These are phyloP conservation scores for Mycosphaerella sp. DNA, from an alignment of 2,329 filamentous ascomycete genomes.

Conservation along the genomic window DNA sequence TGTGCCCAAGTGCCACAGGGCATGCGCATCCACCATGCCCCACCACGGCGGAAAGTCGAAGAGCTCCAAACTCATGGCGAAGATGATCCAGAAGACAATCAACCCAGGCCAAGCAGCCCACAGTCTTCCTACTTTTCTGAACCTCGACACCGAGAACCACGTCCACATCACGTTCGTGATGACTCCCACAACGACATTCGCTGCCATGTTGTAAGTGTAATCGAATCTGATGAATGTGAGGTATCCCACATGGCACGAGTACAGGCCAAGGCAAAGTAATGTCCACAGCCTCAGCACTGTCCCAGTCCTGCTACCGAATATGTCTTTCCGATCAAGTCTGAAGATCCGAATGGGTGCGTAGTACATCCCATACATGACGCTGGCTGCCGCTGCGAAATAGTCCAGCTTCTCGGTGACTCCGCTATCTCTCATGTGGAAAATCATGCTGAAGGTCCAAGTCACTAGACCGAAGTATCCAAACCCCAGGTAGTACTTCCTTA, in stretches of 20 bases:
- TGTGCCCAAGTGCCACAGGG: slow-evolving; percentile 90
- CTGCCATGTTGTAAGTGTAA: slow-evolving; percentile 97
- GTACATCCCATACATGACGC: slow-evolving; percentile 85
- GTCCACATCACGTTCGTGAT: slow-evolving; percentile 80
- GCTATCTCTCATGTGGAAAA: slow-evolving; percentile 92
- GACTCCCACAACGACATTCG: slow-evolving; percentile 77
- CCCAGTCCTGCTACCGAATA: slow-evolving; percentile 33
- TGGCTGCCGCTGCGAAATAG: slow-evolving; percentile 89
- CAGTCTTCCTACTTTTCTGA: slow-evolving; percentile 59
- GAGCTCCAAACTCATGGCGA: slow-evolving; percentile 92
- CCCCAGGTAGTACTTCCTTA: slow-evolving; percentile 71
- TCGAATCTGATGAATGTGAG: slow-evolving; percentile 83
- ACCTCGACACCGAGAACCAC: slow-evolving; percentile 71
- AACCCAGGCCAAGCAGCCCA: slow-evolving; percentile 90
- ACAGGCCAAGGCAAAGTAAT: slow-evolving; percentile 61
- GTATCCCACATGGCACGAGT: slow-evolving; percentile 71
- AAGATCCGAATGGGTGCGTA: slow-evolving; percentile 77
- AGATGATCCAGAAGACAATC: slow-evolving; percentile 83
- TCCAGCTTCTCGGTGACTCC: slow-evolving; percentile 82
- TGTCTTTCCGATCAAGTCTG: slow-evolving; percentile 59
- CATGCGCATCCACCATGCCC: slow-evolving; percentile 85
- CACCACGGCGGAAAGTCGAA: slow-evolving; percentile 84
- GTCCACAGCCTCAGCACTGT: slow-evolving; percentile 69
- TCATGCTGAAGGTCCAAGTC: slow-evolving; percentile 80
- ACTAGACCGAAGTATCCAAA: slow-evolving; percentile 76